Conservation (phyloP, 2,329 filamentous ascomycete species). For the Fusarium pseudocircinatum region DNA sequence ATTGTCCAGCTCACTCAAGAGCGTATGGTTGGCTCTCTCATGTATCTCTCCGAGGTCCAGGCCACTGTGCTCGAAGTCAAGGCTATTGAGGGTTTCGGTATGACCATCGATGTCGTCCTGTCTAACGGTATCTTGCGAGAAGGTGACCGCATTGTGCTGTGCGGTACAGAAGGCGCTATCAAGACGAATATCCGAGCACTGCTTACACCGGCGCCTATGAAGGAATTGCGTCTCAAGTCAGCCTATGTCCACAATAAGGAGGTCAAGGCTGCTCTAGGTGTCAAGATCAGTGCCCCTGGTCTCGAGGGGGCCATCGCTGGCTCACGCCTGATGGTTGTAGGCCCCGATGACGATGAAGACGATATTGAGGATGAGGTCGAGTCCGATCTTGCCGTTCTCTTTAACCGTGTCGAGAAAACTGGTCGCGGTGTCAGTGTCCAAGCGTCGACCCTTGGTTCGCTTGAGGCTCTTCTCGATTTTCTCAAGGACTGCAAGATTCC, state of each 20-base stretch:
- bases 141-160: conserved; percentile 93
- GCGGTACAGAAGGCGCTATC: conserved; percentile 96
- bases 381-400: conserved; percentile 89
- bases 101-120: conserved; percentile 96
- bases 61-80: conserved; percentile 99
- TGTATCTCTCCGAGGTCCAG: conserved; percentile 98
- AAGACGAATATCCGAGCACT: conserved; percentile 94
- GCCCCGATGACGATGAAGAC: conserved; percentile 94
- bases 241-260: conserved; percentile 99
- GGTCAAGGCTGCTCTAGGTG: conserved; percentile 96
- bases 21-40: conserved; percentile 94
- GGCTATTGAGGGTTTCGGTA: conserved; percentile 98
- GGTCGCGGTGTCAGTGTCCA: conserved; percentile 97
- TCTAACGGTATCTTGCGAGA: conserved; percentile 95
- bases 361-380: conserved; percentile 97
- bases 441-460: conserved; percentile 94
- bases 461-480: conserved; percentile 97
- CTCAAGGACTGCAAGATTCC: conserved; percentile 96
- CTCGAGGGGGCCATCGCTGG: conserved; percentile 96
- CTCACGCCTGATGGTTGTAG: conserved; percentile 92
- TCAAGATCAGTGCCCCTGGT: conserved; percentile 97
- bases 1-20: conserved; percentile 93
- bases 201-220: conserved; percentile 90
- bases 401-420: conserved; percentile 90
- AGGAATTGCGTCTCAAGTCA: conserved; percentile 94